phyloP scores from a whole-genome alignment of 1,284 basidiomycete species.

The Trametes hirsuta region DNA sequence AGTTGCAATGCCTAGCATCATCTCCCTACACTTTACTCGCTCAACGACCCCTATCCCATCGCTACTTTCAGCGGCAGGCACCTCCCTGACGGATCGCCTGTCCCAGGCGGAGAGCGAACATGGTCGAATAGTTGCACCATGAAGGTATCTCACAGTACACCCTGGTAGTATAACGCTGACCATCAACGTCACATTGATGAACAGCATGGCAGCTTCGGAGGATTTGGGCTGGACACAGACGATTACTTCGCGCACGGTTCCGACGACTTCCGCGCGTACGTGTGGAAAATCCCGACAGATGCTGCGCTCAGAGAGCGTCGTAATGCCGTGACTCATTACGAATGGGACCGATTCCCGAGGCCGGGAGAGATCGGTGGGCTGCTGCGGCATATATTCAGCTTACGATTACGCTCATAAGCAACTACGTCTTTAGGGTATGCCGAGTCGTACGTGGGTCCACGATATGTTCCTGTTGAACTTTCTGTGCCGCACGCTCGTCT shows the following conservation, averaged over 20 bases:
- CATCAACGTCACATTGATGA: no score
- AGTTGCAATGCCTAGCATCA: slow-evolving; percentile 49
- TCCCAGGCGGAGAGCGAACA: slow-evolving; percentile 48
- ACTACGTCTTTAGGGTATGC: slow-evolving; percentile 49
- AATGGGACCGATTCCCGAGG: slow-evolving; percentile 44
- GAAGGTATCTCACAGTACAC: slow-evolving; percentile 43
- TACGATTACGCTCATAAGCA: not conserved
- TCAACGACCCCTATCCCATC: slow-evolving; percentile 67
- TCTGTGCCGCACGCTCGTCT: slow-evolving; percentile 58
- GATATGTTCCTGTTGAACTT: slow-evolving; percentile 59
- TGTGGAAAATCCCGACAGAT: slow-evolving; percentile 73
- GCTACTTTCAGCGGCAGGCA: slow-evolving; percentile 65
- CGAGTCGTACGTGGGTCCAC: slow-evolving; percentile 36
- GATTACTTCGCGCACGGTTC: slow-evolving; percentile 72
- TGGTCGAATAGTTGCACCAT: slow-evolving; percentile 79
- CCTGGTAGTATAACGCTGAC: not conserved
- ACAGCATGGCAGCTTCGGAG: slow-evolving; percentile 77
- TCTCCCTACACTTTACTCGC: slow-evolving; percentile 67
- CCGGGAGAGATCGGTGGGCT: slow-evolving; percentile 44
- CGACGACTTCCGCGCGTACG: slow-evolving; percentile 78
- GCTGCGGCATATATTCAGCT: not conserved
- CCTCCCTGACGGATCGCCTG: slow-evolving; percentile 53
- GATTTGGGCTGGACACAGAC: slow-evolving; percentile 53
- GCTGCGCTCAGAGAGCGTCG: slow-evolving; percentile 48
- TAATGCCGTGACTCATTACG: slow-evolving; percentile 40